Evolutionary conservation across 108 stramenopile genomes (phyloP).

Genomic region (Pinguiococcus pyrenoidosus): DNA sequence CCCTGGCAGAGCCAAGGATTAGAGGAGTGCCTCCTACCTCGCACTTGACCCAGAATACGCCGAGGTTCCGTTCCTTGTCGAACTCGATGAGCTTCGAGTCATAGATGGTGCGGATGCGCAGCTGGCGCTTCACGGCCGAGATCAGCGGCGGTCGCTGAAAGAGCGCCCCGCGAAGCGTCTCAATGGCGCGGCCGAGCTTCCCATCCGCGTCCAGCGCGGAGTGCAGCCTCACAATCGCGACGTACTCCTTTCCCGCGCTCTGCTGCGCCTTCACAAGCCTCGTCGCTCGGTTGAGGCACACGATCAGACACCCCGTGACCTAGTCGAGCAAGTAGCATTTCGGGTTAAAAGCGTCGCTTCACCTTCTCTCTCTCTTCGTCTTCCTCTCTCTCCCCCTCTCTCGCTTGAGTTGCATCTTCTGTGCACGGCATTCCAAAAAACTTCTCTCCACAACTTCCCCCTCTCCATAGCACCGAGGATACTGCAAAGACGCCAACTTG

Average conservation of each 20-base stretch:
- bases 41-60: constrained; percentile 89
- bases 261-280: constrained; percentile 98
- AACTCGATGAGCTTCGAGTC: constrained; percentile 88
- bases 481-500: too few relatives aligned
- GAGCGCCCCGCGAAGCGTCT: constrained; percentile 89
- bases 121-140: constrained; percentile 96
- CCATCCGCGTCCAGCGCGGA: constrained; percentile 63
- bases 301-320: constrained; percentile 99
- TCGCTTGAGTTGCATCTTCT: too few relatives aligned
- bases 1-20: too few relatives aligned
- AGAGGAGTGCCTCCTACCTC: too few relatives aligned
- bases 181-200: constrained; percentile 69
- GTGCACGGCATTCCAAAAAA: too few relatives aligned
- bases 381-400: too few relatives aligned
- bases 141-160: constrained; percentile 99
- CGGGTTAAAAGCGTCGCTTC: too few relatives aligned
- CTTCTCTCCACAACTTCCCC: too few relatives aligned
- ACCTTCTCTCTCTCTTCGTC: too few relatives aligned
- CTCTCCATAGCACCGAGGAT: too few relatives aligned
- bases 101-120: constrained; percentile 96
- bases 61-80: constrained; percentile 84
- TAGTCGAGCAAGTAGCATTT: too few relatives aligned
- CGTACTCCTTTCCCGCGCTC: constrained; percentile 94
- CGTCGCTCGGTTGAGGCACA: constrained; percentile 98
- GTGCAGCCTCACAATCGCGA: constrained; percentile 94